Base-by-base conservation (phyloP, 495 filamentous ascomycete genomes). In the Terfezia claveryi region DNA sequence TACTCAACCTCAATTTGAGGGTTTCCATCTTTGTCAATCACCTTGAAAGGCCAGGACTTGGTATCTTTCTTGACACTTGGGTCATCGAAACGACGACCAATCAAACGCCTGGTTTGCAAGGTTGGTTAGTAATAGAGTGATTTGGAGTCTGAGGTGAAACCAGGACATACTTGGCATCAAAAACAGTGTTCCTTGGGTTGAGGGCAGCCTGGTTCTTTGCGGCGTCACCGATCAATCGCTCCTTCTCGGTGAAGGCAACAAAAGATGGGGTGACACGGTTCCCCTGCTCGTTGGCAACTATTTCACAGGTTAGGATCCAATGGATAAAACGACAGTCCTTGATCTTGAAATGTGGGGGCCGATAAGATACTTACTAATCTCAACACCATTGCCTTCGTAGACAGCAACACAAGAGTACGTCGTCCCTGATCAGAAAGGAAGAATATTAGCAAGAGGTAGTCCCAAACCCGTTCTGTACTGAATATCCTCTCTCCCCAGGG, bases 191-290 rank as follows among this genome's bases (percentile, higher is more conserved):
- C 66, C 72, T 71, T 52, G 91, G 91, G 80, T 96, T 98, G 81
- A 96, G 93, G 69, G 91, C 91, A 68, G 92, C 88, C 76, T 95
- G 91, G 78, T 96, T 98, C 83, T 95, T 96, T 69, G 91, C 91
- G 38, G 89, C 83, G 78, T 98, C 91, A 74, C 91, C 91, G 71
- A 98, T 94, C 67, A 98, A 76, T 70, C 92, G 85, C 78, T 96
- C 91, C 68, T 84, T 85, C 70, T 93, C 87, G 69, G 89, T 95
- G 83, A 98, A 96, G 61, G 84, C 87, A 68, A 98, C 91, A 74
- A 94, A 98, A 16, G 91, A 96, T 50, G 91, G 91, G 38, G 91
- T 96, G 57, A 91, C 95, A 64, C 93, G 88, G 77, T 85, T 92
- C 76, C 91, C 91, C 78, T 98, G 91, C 78, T 96, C 91, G 73